Percentiles rank a stretch among this genome's conserved stretches.
phyloP scores from a whole-genome alignment of 345 rosid species.

The Geranium rotundifolium region DNA sequence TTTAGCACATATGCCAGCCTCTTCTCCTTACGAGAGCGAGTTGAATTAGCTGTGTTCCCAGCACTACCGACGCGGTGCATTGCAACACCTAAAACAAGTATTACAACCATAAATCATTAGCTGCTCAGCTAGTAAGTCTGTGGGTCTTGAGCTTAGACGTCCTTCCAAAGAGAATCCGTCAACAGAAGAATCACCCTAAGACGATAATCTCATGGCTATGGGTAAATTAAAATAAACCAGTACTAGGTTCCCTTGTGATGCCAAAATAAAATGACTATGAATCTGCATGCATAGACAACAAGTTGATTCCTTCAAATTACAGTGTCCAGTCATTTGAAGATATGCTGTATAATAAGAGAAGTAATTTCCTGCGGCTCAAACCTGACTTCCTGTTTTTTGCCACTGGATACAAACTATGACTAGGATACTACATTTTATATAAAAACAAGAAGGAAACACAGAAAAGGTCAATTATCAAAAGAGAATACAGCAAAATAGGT shows the following conservation, averaged over 20 bases:
- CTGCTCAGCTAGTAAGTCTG: not conserved
- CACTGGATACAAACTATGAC: not conserved
- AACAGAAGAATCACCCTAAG: too few species aligned
- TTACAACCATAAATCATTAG: too few species aligned
- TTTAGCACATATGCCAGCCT: constrained; percentile 86
- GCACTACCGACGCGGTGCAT: constrained; percentile 99
- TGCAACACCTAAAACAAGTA: constrained; percentile 27
- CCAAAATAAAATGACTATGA: not conserved
- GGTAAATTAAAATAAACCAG: too few species aligned
- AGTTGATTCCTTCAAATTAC: too few species aligned
- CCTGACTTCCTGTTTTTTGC: not conserved
- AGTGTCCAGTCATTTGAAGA: not conserved
- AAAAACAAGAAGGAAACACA: not conserved
- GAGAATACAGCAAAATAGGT: not conserved
- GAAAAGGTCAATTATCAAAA: not conserved
- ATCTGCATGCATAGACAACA: not conserved
- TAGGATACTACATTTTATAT: too few species aligned
- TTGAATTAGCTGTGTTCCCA: constrained; percentile 75
- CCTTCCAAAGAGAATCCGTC: too few species aligned
- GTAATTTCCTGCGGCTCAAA: not conserved
- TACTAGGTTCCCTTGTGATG: too few species aligned
- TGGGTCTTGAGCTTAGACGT: not conserved
- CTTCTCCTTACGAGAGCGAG: constrained; percentile 91
- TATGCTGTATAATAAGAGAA: not conserved
- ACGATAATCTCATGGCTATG: too few species aligned